phyloP scores from a whole-genome alignment of 108 stramenopile genomes.

The Fistulifera pelliculosa region DNA sequence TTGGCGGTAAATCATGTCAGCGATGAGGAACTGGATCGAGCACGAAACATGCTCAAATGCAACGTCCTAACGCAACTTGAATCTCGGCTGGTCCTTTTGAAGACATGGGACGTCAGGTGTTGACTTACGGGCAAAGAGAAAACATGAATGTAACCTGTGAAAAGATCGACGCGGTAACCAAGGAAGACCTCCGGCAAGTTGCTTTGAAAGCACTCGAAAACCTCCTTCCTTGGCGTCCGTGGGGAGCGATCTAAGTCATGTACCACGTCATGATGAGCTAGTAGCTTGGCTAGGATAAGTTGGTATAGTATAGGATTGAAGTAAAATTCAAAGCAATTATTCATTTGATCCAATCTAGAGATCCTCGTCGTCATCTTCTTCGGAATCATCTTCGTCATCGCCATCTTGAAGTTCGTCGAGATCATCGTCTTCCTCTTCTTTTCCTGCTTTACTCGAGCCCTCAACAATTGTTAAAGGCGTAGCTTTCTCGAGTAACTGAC shows the following conservation, averaged over 20 bases:
- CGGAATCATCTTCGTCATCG: slow-evolving; percentile 18
- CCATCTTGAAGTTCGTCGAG: slow-evolving; percentile 50
- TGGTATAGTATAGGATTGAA: slow-evolving; percentile 1
- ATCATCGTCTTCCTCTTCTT: slow-evolving; percentile 24
- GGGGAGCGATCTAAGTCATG: slow-evolving; percentile 55
- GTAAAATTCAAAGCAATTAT: no score
- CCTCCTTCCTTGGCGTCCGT: slow-evolving; percentile 77
- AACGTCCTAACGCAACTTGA: slow-evolving; percentile 96
- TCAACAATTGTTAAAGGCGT: slow-evolving; percentile 48
- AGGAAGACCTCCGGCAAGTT: slow-evolving; percentile 66
- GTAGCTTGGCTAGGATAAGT: slow-evolving; percentile 33
- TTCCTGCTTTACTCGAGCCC: neutral
- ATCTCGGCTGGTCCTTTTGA: slow-evolving; percentile 91
- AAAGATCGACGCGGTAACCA: slow-evolving; percentile 90
- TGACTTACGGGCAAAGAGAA: slow-evolving; percentile 88
- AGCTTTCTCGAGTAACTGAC: slow-evolving; percentile 54
- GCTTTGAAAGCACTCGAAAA: slow-evolving; percentile 51
- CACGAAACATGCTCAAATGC: slow-evolving; percentile 96
- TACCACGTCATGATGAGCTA: slow-evolving; percentile 73
- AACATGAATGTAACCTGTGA: slow-evolving; percentile 69
- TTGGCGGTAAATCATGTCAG: slow-evolving; percentile 62
- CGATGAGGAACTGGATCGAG: slow-evolving; percentile 84
- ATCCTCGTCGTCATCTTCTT: neutral
- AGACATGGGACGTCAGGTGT: slow-evolving; percentile 94
- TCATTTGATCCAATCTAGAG: no score